Evolutionary conservation across 1,284 basidiomycete species (phyloP).

Genomic region (Austroboletus niveus): DNA sequence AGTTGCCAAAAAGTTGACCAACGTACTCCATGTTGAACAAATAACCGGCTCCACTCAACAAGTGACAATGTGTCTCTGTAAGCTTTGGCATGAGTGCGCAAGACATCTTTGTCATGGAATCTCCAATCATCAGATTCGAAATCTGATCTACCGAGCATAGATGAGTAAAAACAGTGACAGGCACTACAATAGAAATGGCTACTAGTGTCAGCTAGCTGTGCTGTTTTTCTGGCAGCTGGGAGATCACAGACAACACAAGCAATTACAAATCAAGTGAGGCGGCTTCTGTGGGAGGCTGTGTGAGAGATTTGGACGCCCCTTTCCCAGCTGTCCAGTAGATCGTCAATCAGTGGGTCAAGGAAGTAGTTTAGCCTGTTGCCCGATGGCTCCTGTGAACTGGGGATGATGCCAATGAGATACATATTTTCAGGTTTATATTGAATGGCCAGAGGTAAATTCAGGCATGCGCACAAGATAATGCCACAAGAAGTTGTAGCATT

Average conservation of each 20-base stretch:
- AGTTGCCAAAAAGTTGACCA: too few relatives aligned
- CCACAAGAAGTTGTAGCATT: not conserved
- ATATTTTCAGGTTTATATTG: conserved; percentile 32
- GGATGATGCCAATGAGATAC: conserved; percentile 30
- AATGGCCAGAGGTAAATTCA: conserved; percentile 2
- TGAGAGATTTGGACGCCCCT: conserved; percentile 16
- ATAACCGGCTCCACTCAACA: too few relatives aligned
- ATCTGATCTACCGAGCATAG: too few relatives aligned
- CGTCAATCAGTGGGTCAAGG: conserved; percentile 25
- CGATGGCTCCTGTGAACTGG: conserved; percentile 22
- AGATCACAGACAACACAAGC: conserved; percentile 34
- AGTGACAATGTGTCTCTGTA: too few relatives aligned
- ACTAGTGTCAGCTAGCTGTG: not conserved
- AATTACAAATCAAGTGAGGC: conserved; percentile 8
- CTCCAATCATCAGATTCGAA: too few relatives aligned
- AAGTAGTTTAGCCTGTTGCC: conserved; percentile 28
- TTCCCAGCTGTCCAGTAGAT: conserved; percentile 27
- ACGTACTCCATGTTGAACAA: too few relatives aligned
- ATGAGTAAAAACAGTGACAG: conserved; percentile 19
- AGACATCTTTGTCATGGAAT: too few relatives aligned
- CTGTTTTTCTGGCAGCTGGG: conserved; percentile 29
- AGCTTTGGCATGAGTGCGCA: too few relatives aligned
- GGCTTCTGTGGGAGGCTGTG: too few relatives aligned
- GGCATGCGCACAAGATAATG: not conserved
- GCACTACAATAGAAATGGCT: conserved; percentile 34